Conservation (phyloP, 345 rosid genomes). For the Populus davidiana region DNA sequence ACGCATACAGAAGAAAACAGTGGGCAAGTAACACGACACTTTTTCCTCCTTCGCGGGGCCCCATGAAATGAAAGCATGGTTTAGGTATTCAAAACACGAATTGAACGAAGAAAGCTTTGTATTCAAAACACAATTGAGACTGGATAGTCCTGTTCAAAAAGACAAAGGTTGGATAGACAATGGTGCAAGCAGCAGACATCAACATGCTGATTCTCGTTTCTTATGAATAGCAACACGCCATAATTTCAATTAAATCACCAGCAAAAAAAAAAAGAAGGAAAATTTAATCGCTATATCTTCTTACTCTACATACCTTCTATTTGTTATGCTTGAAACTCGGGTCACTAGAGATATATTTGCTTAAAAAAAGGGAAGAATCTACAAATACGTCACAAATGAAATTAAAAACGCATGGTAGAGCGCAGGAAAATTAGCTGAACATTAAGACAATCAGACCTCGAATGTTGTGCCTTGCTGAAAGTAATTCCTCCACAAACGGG, state of each 20-base stretch:
- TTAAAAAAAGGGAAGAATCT: background rate
- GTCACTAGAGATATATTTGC: background rate
- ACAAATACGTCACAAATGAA: slow-evolving; percentile 1
- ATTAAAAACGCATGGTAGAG: too few species aligned
- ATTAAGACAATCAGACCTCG: background rate
- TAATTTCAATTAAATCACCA: slow-evolving; percentile 6
- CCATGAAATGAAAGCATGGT: too few species aligned
- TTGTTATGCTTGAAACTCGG: slow-evolving; percentile 2
- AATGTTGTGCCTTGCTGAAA: slow-evolving; percentile 21
- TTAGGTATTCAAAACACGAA: too few species aligned
- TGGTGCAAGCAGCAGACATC: background rate
- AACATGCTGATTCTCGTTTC: background rate
- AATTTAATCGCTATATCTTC: background rate
- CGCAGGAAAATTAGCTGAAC: background rate
- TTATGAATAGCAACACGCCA: background rate
- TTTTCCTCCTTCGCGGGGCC: too few species aligned
- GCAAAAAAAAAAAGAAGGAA: background rate
- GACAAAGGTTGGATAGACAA: too few species aligned
- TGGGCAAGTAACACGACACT: too few species aligned
- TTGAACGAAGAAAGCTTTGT: too few species aligned
- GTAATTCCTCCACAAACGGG: slow-evolving; percentile 11
- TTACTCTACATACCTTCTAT: background rate
- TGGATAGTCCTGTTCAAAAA: too few species aligned
- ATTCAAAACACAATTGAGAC: too few species aligned
- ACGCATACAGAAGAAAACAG: too few species aligned